phyloP scores from a whole-genome alignment of 129 eudicot species.

The Escallonia rubra region DNA sequence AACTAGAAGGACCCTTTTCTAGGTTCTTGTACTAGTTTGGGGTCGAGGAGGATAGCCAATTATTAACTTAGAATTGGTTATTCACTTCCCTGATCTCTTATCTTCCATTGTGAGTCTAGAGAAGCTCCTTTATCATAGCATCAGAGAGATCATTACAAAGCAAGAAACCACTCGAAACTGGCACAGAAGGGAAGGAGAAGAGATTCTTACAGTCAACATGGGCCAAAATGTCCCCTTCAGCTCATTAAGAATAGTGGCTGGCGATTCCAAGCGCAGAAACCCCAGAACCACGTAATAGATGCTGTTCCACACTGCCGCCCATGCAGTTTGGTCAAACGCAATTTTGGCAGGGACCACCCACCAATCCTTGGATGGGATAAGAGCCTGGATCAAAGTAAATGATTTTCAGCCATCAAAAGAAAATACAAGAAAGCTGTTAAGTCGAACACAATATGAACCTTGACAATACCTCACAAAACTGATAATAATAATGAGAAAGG shows the following conservation, averaged over 20 bases:
- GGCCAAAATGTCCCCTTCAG: constrained; percentile 66
- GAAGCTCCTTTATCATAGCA: too few species aligned
- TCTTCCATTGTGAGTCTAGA: too few species aligned
- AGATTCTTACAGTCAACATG: constrained; percentile 70
- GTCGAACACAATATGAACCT: constrained; percentile 3
- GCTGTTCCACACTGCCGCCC: constrained; percentile 92
- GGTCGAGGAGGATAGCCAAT: too few species aligned
- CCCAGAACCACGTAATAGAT: constrained; percentile 68
- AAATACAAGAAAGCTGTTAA: background rate
- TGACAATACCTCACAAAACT: constrained; percentile 71
- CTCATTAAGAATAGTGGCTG: constrained; percentile 44
- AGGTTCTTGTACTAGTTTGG: too few species aligned
- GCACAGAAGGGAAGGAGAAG: background rate
- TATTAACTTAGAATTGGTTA: too few species aligned
- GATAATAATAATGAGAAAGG: constrained; percentile 83
- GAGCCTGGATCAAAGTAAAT: constrained; percentile 34
- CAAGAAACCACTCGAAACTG: background rate
- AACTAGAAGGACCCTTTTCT: too few species aligned
- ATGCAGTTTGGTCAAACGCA: constrained; percentile 80
- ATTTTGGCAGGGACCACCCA: constrained; percentile 88
- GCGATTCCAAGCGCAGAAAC: constrained; percentile 69
- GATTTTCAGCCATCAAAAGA: constrained; percentile 2
- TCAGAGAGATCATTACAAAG: too few species aligned
- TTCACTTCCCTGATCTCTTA: too few species aligned
- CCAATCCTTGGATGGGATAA: constrained; percentile 83